phyloP scores from a whole-genome alignment of 805 yeast genomes.

The Dipodascopsis uninucleata region DNA sequence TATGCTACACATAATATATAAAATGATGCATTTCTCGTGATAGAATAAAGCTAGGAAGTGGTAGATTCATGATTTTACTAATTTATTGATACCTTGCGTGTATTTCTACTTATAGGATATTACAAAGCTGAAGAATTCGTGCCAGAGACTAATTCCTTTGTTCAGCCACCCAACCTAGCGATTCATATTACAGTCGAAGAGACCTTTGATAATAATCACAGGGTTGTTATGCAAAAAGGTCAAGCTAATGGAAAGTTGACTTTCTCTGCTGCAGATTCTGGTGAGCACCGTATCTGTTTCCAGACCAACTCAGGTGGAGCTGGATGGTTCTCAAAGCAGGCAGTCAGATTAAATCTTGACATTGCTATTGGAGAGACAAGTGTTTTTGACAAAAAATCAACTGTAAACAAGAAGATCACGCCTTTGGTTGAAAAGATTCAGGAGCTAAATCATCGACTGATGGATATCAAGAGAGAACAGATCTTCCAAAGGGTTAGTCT shows the following conservation, averaged over 20 bases:
- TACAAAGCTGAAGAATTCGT: slow-evolving; percentile 65
- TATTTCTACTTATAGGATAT: slow-evolving; percentile 34
- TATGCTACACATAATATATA: slow-evolving; percentile 28
- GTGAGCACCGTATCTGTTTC: slow-evolving; percentile 82
- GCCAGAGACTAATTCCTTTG: slow-evolving; percentile 47
- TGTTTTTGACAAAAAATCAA: slow-evolving; percentile 52
- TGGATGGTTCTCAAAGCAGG: slow-evolving; percentile 61
- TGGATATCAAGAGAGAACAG: slow-evolving; percentile 63
- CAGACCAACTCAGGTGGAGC: slow-evolving; percentile 44
- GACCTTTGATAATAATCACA: slow-evolving; percentile 77
- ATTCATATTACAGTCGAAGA: slow-evolving; percentile 73
- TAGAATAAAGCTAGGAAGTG: no score
- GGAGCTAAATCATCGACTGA: slow-evolving; percentile 54
- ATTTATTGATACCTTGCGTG: neutral
- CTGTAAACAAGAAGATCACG: slow-evolving; percentile 48
- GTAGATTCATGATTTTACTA: neutral
- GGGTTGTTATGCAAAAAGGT: slow-evolving; percentile 66
- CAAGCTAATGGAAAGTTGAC: slow-evolving; percentile 63
- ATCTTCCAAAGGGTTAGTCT: slow-evolving; percentile 44
- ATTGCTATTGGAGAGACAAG: slow-evolving; percentile 65
- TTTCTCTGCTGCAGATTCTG: slow-evolving; percentile 76
- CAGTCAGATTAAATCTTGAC: slow-evolving; percentile 70
- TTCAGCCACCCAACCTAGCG: slow-evolving; percentile 50
- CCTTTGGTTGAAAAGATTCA: slow-evolving; percentile 54
- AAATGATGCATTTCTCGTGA: no score